Conservation (phyloP, 2,329 filamentous ascomycete species). For the Trichoderma lentiforme region DNA sequence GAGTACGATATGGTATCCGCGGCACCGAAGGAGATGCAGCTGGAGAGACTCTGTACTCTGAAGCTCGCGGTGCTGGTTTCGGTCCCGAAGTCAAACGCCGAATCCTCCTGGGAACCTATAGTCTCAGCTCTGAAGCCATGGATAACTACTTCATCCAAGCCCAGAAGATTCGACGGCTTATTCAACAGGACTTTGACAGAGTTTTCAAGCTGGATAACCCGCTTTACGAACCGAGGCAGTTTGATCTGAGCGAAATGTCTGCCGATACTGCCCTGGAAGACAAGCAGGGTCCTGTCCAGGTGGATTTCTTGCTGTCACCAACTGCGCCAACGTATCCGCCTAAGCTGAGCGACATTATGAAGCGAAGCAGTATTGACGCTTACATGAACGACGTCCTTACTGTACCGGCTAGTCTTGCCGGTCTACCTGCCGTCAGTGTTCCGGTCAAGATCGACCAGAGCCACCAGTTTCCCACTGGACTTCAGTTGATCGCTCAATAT, state of each 20-base stretch:
- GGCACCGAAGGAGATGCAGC: conserved; percentile 50
- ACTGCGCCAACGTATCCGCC: conserved; percentile 79
- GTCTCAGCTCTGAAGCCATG: conserved; percentile 82
- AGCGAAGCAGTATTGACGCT: conserved; percentile 61
- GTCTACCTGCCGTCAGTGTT: conserved; percentile 82
- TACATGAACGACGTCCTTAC: conserved; percentile 97
- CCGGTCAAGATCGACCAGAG: conserved; percentile 47
- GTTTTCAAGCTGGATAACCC: conserved; percentile 71
- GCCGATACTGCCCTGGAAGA: conserved; percentile 50
- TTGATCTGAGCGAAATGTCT: conserved; percentile 59
- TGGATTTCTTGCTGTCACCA: conserved; percentile 85
- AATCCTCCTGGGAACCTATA: conserved; percentile 87
- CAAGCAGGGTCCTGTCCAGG: conserved; percentile 58
- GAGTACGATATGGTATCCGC: conserved; percentile 80
- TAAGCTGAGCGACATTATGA: conserved; percentile 53
- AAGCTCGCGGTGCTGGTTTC: conserved; percentile 70
- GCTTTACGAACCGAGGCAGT: conserved; percentile 52
- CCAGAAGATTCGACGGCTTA: conserved; percentile 78
- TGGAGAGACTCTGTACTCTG: conserved; percentile 68
- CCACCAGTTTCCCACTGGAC: conserved; percentile 43
- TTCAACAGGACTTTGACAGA: conserved; percentile 81
- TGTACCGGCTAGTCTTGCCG: conserved; percentile 88
- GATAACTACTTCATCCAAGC: conserved; percentile 97
- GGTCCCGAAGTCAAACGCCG: conserved; percentile 82
- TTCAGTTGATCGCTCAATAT: conserved; percentile 80